phyloP scores from a whole-genome alignment of 2,329 filamentous ascomycete species.

The Colletotrichum somersetense region DNA sequence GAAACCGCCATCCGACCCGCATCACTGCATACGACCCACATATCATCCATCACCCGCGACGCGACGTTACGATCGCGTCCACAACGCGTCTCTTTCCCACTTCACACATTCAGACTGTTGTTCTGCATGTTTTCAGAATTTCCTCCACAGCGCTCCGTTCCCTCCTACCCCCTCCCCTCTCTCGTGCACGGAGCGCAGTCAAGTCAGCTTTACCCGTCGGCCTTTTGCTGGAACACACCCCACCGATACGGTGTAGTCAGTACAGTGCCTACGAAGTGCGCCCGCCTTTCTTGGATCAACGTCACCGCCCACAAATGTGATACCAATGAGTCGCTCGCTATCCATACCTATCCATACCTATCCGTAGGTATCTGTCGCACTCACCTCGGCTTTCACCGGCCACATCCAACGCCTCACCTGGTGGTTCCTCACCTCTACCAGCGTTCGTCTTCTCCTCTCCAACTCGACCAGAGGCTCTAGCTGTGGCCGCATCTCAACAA shows the following conservation, averaged over 20 bases:
- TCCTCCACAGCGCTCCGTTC: not conserved
- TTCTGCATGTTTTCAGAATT: not conserved
- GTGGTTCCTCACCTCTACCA: conserved; percentile 9
- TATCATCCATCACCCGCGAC: not conserved
- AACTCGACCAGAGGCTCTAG: not conserved
- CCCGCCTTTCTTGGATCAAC: conserved; percentile 6
- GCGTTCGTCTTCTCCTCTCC: not conserved
- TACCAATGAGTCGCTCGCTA: conserved; percentile 30
- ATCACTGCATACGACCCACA: not conserved
- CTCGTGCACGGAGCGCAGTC: conserved; percentile 29
- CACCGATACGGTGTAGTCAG: not conserved
- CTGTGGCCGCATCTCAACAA: not conserved
- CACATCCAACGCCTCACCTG: not conserved
- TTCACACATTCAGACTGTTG: not conserved
- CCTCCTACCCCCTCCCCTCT: too few relatives aligned
- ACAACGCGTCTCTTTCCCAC: conserved; percentile 34
- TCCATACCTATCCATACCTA: conserved; percentile 4
- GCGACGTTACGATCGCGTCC: not conserved
- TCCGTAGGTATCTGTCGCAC: conserved; percentile 12
- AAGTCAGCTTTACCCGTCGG: conserved; percentile 18
- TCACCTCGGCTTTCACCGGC: conserved; percentile 31
- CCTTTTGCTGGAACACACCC: conserved; percentile 15
- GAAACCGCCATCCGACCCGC: not conserved
- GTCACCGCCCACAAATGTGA: conserved; percentile 37
- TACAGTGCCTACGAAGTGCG: too few relatives aligned